Base-by-base conservation (phyloP, 768 basidiomycete species). In the Serendipita sp. region DNA sequence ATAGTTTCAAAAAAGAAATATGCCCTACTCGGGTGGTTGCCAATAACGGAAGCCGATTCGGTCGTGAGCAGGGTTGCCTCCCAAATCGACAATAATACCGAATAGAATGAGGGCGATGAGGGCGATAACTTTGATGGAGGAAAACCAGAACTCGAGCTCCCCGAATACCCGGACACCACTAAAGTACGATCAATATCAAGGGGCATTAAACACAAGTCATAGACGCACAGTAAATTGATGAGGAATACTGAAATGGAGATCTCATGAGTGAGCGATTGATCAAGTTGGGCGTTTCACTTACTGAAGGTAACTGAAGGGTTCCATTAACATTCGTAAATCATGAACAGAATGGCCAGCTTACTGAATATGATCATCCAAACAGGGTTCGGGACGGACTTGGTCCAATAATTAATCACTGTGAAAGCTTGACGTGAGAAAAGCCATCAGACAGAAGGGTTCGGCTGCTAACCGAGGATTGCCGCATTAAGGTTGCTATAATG, bases 121-220 rank as follows among this genome's bases (percentile, higher is more conserved):
- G 4, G 55, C 72, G 71, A 76, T 72, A 33, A 83, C 78, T 72
- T 89, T 88, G 71, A 89, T 77, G 63, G 13, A 3, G 64, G 48
- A 46, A 63, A 72, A 65, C 67, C 84, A 86, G 72, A 86, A 86
- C 69, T 86, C 84, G n/a, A 86, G 73, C 70, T 87, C 85, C 62
- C 85, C 84, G 65, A 86, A 87, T 3, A 84, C 77, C 1, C 81
- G 79, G 23, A 87, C 79, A 46, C 83, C 84, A 45, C 55, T 60
- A n/a, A 11, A 31, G 71, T 13, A 75, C 72, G 29, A 77, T 65
- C 70, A 88, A 78, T 72, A 88, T 88, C 71, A 88, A 77, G 63
- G 11, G 3, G 63, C 52, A 44, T 50, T 69, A 64, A 64, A 83
- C 85, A 72, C 85, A 86, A 86, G 3, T 84, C 77, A 1, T 80